Conservation (phyloP, 331 rosid genomes). For the Erythrophleum ivorense region DNA sequence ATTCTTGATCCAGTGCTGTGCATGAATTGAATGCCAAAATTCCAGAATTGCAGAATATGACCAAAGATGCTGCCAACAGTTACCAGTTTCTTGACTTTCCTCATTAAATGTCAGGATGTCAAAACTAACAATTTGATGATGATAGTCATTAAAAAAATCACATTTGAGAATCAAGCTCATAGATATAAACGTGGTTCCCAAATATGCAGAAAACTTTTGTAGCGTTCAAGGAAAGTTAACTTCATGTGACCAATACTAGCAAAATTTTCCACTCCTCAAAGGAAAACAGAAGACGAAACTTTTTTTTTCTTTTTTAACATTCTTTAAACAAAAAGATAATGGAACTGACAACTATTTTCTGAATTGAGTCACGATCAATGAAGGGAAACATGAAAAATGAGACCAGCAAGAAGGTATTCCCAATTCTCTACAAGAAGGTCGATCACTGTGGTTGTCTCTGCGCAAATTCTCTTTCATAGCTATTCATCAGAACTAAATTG, state of each 20-base stretch:
- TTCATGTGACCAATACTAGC: constrained; percentile 37
- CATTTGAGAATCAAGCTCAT: not conserved
- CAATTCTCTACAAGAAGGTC: constrained; percentile 77
- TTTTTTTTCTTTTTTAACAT: constrained; percentile 2
- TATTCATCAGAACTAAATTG: constrained; percentile 42
- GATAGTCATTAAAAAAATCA: constrained; percentile 8
- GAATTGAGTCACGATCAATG: constrained; percentile 6
- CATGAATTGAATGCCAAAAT: constrained; percentile 35
- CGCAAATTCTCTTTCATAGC: constrained; percentile 93
- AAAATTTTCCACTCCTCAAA: constrained; percentile 14
- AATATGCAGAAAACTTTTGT: constrained; percentile 38
- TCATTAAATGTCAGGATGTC: constrained; percentile 19
- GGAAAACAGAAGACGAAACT: not conserved
- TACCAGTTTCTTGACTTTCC: constrained; percentile 23
- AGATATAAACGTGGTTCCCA: constrained; percentile 14
- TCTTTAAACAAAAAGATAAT: constrained; percentile 29
- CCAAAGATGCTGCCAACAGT: constrained; percentile 39
- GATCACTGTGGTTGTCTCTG: constrained; percentile 84
- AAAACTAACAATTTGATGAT: not conserved
- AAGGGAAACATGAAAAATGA: constrained; percentile 72
- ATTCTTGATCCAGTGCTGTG: constrained; percentile 27
- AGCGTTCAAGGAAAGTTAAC: constrained; percentile 48
- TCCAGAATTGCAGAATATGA: constrained; percentile 38
- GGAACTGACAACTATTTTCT: constrained; percentile 2
- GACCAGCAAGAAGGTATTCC: constrained; percentile 89